phyloP scores from a whole-genome alignment of 1,139 yeast species.

The Magnusiomyces fungicola region DNA sequence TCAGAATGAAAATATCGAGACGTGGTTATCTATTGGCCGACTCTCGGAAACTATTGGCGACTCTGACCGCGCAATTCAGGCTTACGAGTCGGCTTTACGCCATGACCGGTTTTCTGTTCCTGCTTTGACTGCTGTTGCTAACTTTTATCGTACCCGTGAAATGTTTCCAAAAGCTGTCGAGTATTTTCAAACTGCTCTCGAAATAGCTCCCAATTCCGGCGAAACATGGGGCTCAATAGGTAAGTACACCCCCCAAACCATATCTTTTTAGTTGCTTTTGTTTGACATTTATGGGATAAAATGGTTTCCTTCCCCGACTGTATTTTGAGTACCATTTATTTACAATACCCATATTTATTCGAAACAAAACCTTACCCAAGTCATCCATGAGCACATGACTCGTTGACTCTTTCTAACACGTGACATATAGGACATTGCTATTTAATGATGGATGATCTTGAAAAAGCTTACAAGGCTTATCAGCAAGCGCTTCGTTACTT shows the following conservation, averaged over 20 bases:
- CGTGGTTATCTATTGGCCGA: constrained; percentile 86
- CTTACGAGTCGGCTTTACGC: constrained; percentile 85
- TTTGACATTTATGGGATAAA: no score
- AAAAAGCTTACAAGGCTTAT: constrained; percentile 91
- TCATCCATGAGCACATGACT: no score
- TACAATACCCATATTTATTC: no score
- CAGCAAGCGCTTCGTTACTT: constrained; percentile 90
- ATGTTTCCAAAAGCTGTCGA: constrained; percentile 92
- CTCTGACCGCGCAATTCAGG: constrained; percentile 78
- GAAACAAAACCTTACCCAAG: no score
- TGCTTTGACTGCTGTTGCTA: constrained; percentile 78
- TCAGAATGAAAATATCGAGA: constrained; percentile 60
- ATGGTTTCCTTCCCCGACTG: no score
- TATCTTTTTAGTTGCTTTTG: no score
- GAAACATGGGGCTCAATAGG: constrained; percentile 90
- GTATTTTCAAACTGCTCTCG: constrained; percentile 77
- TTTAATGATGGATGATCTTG: constrained; percentile 91
- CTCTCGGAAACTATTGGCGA: constrained; percentile 88
- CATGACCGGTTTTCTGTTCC: constrained; percentile 82
- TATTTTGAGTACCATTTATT: neutral
- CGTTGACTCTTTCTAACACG: constrained; percentile 2
- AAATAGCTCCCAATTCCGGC: constrained; percentile 79
- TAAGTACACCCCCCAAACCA: no score
- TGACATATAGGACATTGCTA: constrained; percentile 74
- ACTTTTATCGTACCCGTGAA: constrained; percentile 80